Conservation (phyloP, 768 basidiomycete genomes). For the Amanita brunnescens region DNA sequence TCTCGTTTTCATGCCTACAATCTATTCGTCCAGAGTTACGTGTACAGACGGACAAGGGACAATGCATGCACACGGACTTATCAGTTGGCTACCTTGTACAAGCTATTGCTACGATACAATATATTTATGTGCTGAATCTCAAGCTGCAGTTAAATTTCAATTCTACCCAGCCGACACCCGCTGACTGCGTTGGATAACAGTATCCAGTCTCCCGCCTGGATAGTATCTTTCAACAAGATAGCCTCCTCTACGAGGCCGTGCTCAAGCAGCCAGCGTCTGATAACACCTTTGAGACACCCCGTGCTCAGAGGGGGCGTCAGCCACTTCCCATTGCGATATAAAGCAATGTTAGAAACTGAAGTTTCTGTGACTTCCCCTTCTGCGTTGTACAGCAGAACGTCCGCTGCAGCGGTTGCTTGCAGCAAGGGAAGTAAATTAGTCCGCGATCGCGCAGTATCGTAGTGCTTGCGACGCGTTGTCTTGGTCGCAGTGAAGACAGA, state of each 20-base stretch:
- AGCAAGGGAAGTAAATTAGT: slow-evolving; percentile 31
- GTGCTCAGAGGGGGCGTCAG: slow-evolving; percentile 50
- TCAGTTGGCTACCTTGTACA: slow-evolving; percentile 20
- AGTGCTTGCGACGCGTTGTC: slow-evolving; percentile 54
- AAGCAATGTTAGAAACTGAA: slow-evolving; percentile 64
- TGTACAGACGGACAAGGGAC: slow-evolving; percentile 35
- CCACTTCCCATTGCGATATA: slow-evolving; percentile 51
- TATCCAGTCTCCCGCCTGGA: slow-evolving; percentile 52
- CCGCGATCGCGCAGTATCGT: slow-evolving; percentile 56
- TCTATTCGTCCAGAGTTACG: slow-evolving; percentile 13
- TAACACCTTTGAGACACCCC: slow-evolving; percentile 68
- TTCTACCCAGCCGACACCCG: slow-evolving; percentile 55
- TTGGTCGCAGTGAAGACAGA: slow-evolving; percentile 61
- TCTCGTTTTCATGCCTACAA: slow-evolving; percentile 13
- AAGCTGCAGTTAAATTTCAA: slow-evolving; percentile 13
- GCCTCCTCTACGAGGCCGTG: slow-evolving; percentile 37
- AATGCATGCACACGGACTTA: slow-evolving; percentile 49
- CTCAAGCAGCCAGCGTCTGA: slow-evolving; percentile 62
- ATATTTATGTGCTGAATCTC: slow-evolving; percentile 5
- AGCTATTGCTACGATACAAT: slow-evolving; percentile 3
- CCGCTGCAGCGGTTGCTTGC: slow-evolving; percentile 26
- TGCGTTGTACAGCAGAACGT: slow-evolving; percentile 59
- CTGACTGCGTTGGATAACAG: slow-evolving; percentile 66
- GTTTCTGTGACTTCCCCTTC: slow-evolving; percentile 49
- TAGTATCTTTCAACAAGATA: slow-evolving; percentile 31